These are phyloP conservation scores for Cenchrus americanus DNA, from an alignment of 176 grass and related monocot species.

Conservation along the genomic window DNA sequence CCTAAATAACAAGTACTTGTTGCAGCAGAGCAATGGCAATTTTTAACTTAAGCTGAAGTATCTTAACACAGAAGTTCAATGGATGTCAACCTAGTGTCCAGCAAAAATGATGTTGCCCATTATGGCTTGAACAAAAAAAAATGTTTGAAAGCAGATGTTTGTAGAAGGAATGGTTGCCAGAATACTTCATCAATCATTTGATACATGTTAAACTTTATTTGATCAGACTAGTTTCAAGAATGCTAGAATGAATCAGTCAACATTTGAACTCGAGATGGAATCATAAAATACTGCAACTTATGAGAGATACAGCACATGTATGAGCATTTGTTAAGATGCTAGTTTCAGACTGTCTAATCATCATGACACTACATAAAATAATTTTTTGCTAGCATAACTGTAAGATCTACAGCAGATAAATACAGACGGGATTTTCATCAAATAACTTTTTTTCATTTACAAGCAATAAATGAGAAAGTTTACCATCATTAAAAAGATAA, in stretches of 20 bases:
- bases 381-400: background rate
- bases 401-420: background rate
- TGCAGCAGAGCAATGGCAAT: background rate
- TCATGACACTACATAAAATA: background rate
- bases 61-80: background rate
- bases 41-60: background rate
- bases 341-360: background rate
- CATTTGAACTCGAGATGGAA: background rate
- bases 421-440: background rate
- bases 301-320: too few relatives aligned
- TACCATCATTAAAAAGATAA: background rate
- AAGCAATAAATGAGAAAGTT: conserved; percentile 16
- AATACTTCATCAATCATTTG: conserved; percentile 23
- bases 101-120: background rate
- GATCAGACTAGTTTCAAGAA: background rate
- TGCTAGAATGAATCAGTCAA: background rate
- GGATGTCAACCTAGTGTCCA: background rate
- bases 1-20: background rate
- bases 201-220: background rate
- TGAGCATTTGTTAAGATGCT: too few relatives aligned
- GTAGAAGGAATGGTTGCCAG: background rate
- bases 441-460: background rate
- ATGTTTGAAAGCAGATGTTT: background rate
- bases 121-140: background rate
- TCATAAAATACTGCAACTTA: background rate